phyloP scores from a whole-genome alignment of 805 yeast species.

The Hanseniaspora lindneri region DNA sequence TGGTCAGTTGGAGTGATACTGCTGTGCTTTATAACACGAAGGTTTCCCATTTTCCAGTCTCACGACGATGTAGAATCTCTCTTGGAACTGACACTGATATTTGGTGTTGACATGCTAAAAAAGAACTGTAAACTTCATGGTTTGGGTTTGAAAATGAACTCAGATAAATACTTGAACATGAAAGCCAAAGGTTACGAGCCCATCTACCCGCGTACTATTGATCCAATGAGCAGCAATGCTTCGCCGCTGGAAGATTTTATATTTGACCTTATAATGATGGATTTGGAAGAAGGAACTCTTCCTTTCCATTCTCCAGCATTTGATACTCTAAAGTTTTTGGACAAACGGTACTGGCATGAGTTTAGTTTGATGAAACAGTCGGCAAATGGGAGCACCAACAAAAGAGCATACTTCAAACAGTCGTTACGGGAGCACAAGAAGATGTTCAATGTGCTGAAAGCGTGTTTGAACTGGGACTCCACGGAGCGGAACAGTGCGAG shows the following conservation, averaged over 20 bases:
- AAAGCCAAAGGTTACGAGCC: conserved; percentile 12
- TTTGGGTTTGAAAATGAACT: conserved; percentile 56
- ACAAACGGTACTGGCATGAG: conserved; percentile 7
- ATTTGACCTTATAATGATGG: conserved; percentile 31
- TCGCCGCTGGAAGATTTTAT: conserved; percentile 27
- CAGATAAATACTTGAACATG: conserved; percentile 10
- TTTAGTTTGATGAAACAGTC: conserved; percentile 15
- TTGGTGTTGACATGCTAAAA: conserved; percentile 62
- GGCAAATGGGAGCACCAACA: conserved; percentile 19
- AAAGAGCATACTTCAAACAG: conserved; percentile 27
- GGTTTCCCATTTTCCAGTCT: conserved; percentile 90
- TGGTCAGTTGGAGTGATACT: conserved; percentile 92
- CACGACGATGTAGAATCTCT: conserved; percentile 88
- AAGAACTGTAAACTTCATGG: conserved; percentile 80
- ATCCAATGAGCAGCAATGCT: conserved; percentile 32
- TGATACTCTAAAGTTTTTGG: conserved; percentile 46
- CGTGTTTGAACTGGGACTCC: conserved; percentile 49
- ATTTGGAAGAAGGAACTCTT: conserved; percentile 41
- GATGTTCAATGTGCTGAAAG: conserved; percentile 45
- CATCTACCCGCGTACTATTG: conserved; percentile 3
- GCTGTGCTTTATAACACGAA: conserved; percentile 58
- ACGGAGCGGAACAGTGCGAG: conserved; percentile 45
- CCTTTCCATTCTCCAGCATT: conserved; percentile 62
- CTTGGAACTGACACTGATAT: conserved; percentile 68
- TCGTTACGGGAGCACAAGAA: conserved; percentile 30